Percentiles rank a stretch among this genome's conserved stretches.
These are phyloP conservation scores for Antrodiella citrinella DNA, from an alignment of 768 basidiomycete species.

Conservation along the genomic window DNA sequence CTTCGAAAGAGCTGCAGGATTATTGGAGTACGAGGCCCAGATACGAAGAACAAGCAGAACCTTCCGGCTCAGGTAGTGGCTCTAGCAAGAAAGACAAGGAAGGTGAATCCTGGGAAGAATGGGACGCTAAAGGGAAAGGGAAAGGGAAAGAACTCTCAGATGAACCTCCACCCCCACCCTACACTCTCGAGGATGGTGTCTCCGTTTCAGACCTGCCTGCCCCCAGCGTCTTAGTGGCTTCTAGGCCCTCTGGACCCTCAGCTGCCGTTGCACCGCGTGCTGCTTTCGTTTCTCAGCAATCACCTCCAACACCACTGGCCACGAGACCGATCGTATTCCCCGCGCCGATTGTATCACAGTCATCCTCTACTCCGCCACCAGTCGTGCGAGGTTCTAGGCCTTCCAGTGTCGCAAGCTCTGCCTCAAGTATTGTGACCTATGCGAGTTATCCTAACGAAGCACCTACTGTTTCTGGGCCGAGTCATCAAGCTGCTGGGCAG, in stretches of 20 bases:
- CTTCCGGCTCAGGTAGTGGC: not conserved
- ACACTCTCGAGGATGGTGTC: conserved; percentile 46
- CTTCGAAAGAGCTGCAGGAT: conserved; percentile 63
- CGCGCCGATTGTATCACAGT: not conserved
- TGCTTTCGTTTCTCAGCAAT: not conserved
- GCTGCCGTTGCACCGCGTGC: conserved; percentile 6
- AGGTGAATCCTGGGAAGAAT: conserved; percentile 33
- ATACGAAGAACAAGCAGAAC: conserved; percentile 30
- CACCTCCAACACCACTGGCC: conserved; percentile 5
- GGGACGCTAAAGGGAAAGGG: conserved; percentile 27
- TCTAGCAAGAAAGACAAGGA: conserved; percentile 7
- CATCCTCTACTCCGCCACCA: conserved; percentile 4
- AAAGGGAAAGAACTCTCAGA: conserved; percentile 36
- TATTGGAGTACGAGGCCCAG: conserved; percentile 62
- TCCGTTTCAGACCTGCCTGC: conserved; percentile 7
- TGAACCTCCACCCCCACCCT: conserved; percentile 63
- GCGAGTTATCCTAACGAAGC: not conserved
- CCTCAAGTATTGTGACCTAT: conserved; percentile 4
- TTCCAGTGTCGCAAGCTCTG: conserved; percentile 5
- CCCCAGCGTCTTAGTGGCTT: not conserved
- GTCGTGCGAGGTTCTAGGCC: conserved; percentile 10
- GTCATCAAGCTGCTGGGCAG: too few species aligned
- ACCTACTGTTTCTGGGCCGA: too few species aligned
- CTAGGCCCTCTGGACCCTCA: not conserved
- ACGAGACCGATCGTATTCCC: conserved; percentile 8